These are phyloP conservation scores for Blumeria hordei DNA, from an alignment of 2,329 filamentous ascomycete species.

Conservation along the genomic window DNA sequence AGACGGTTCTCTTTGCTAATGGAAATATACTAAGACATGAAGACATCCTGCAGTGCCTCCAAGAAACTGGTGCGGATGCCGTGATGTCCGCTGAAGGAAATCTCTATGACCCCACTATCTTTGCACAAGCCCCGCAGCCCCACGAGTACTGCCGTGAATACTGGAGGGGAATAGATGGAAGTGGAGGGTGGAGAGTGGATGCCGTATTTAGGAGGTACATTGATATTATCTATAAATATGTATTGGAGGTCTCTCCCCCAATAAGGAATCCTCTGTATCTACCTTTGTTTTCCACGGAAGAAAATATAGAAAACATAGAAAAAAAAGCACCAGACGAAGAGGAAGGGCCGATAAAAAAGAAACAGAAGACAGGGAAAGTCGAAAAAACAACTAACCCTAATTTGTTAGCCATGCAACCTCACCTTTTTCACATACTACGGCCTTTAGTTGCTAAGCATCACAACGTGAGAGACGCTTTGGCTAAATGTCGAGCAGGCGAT, in stretches of 20 bases:
- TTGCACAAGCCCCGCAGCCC: slow-evolving; percentile 38
- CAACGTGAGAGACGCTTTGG: slow-evolving; percentile 66
- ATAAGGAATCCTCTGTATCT: slow-evolving; percentile 48
- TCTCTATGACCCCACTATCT: slow-evolving; percentile 74
- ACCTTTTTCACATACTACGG: slow-evolving; percentile 77
- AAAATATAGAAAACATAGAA: slow-evolving; percentile 20
- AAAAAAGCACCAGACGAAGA: slow-evolving; percentile 9
- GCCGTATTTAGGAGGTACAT: slow-evolving; percentile 71
- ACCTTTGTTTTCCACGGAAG: slow-evolving; percentile 20
- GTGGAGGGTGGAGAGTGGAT: slow-evolving; percentile 71
- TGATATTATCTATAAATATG: slow-evolving; percentile 67
- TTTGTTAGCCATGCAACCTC: slow-evolving; percentile 61
- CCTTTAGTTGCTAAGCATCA: slow-evolving; percentile 61
- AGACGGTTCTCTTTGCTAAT: slow-evolving; percentile 91
- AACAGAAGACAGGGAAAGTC: slow-evolving; percentile 18
- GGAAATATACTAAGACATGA: slow-evolving; percentile 69
- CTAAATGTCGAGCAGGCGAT: slow-evolving; percentile 40
- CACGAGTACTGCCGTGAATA: slow-evolving; percentile 55
- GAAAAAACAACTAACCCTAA: slow-evolving; percentile 28
- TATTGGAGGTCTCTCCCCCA: slow-evolving; percentile 41
- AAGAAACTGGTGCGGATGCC: slow-evolving; percentile 67
- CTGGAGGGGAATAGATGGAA: slow-evolving; percentile 58
- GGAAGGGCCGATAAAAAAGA: slow-evolving; percentile 16
- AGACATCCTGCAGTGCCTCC: slow-evolving; percentile 56
- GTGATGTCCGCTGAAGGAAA: slow-evolving; percentile 96